Conservation (phyloP, 108 stramenopile species). For the Schizochytrium sp. region DNA sequence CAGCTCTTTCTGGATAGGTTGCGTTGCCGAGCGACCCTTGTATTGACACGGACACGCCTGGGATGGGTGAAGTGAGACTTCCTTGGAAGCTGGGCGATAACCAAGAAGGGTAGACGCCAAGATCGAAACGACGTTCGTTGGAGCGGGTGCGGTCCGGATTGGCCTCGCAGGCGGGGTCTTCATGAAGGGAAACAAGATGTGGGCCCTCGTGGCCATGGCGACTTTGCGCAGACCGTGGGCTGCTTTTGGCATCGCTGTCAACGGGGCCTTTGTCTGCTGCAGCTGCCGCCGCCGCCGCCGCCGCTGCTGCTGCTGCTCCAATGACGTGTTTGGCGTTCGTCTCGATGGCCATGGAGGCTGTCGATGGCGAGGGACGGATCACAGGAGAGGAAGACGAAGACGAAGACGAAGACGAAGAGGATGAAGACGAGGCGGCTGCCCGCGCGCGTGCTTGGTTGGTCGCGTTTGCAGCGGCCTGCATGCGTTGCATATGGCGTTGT, state of each 20-base stretch:
- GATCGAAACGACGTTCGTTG: not conserved
- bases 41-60: too few relatives aligned
- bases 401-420: not conserved
- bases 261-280: not conserved
- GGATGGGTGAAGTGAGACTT: too few relatives aligned
- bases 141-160: not conserved
- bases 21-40: too few relatives aligned
- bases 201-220: not conserved
- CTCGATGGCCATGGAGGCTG: not conserved
- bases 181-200: not conserved
- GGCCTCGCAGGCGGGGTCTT: not conserved
- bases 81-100: too few relatives aligned
- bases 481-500: not conserved
- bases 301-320: too few relatives aligned
- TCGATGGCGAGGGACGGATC: not conserved
- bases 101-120: not conserved
- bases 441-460: not conserved
- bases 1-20: too few relatives aligned
- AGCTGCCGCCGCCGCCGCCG: not conserved
- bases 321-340: too few relatives aligned
- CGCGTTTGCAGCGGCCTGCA: not conserved
- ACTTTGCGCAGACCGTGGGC: not conserved
- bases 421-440: not conserved
- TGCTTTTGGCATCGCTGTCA: not conserved
- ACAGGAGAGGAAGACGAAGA: not conserved